A percentile compares a stretch with the other conserved stretches of the same genome.
Evolutionary conservation across 2,329 filamentous ascomycete genomes (phyloP).

Genomic region (Stagonosporopsis rhizophila): DNA sequence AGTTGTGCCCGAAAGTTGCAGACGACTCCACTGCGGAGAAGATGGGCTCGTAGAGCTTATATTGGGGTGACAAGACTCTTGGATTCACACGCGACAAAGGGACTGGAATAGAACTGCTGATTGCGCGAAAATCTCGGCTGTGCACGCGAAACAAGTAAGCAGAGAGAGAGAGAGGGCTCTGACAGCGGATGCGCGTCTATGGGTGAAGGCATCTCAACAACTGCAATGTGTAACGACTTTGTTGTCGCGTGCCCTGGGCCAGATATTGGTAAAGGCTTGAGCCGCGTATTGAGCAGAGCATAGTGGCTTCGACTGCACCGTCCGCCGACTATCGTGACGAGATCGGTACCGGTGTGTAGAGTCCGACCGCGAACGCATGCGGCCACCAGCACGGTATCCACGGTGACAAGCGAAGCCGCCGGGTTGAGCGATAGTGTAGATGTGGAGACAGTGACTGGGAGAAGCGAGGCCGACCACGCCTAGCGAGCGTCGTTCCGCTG

Average conservation of each 20-base stretch:
- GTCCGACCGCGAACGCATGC: slow-evolving; percentile 12
- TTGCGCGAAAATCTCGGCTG: too few species aligned
- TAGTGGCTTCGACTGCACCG: not conserved
- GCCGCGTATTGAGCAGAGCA: slow-evolving; percentile 7
- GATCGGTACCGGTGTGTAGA: not conserved
- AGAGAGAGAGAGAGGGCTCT: too few species aligned
- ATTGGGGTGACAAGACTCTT: not conserved
- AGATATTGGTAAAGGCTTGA: slow-evolving; percentile 9
- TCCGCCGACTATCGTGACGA: not conserved
- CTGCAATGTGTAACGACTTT: not conserved
- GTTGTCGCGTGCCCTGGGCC: not conserved
- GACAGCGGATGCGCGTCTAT: too few species aligned
- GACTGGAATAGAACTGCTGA: too few species aligned
- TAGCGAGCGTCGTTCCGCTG: slow-evolving; percentile 18
- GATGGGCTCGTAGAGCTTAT: not conserved
- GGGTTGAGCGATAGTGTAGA: slow-evolving; percentile 6
- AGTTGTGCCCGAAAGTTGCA: slow-evolving; percentile 8
- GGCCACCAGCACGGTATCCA: slow-evolving; percentile 12
- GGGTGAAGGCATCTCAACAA: not conserved
- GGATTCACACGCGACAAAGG: not conserved
- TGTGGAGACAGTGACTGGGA: slow-evolving; percentile 9
- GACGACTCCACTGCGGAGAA: slow-evolving; percentile 7
- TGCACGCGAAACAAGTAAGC: too few species aligned
- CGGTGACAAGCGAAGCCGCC: slow-evolving; percentile 7
- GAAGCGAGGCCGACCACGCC: slow-evolving; percentile 14